Evolutionary conservation across 331 rosid genomes (phyloP).

Genomic region (Cydonia oblonga): DNA sequence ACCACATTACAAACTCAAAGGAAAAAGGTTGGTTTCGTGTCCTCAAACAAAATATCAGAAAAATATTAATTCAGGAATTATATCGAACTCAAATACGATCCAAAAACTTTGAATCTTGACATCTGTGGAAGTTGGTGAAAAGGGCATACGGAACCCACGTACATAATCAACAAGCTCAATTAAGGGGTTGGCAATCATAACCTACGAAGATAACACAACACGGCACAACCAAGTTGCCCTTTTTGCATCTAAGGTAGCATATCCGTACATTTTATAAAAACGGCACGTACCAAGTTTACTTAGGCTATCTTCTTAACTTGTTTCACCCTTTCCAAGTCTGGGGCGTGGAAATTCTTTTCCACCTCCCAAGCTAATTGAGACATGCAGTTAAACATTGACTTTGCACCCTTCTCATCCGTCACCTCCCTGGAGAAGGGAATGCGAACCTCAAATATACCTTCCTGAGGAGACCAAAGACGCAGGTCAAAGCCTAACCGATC

Average conservation of each 20-base stretch:
- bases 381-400: constrained; percentile 82
- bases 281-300: neutral
- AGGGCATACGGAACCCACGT: neutral
- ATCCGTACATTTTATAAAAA: neutral
- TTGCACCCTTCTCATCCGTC: constrained; percentile 70
- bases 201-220: neutral
- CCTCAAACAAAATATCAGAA: too few relatives aligned
- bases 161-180: neutral
- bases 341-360: constrained; percentile 53
- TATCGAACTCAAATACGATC: neutral
- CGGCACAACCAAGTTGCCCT: neutral
- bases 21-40: too few relatives aligned
- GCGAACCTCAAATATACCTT: constrained; percentile 62
- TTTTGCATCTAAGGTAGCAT: neutral
- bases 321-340: constrained; percentile 58
- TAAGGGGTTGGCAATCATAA: neutral
- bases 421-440: constrained; percentile 85
- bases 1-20: too few relatives aligned
- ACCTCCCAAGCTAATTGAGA: constrained; percentile 96
- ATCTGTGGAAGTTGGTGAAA: neutral
- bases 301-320: constrained; percentile 44
- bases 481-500: constrained; percentile 81
- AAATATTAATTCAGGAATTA: neutral
- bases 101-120: neutral
- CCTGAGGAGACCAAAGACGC: constrained; percentile 50